phyloP scores from a whole-genome alignment of 2,329 filamentous ascomycete genomes.

The Teratosphaeria epicoccoides region DNA sequence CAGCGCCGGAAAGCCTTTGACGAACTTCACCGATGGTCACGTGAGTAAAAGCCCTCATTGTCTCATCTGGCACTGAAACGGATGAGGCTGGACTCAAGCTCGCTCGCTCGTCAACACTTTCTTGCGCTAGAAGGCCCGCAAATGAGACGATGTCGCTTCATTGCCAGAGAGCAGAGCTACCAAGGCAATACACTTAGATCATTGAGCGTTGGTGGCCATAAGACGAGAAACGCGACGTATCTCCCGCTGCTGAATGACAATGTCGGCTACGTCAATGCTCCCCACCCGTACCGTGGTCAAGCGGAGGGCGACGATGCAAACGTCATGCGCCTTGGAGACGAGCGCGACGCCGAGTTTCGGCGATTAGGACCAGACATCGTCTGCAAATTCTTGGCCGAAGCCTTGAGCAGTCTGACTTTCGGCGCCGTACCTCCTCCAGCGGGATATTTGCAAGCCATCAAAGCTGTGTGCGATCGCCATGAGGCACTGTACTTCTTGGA shows the following conservation, averaged over 20 bases:
- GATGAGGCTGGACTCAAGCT: conserved; percentile 41
- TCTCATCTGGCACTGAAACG: conserved; percentile 28
- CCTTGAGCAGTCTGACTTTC: conserved; percentile 39
- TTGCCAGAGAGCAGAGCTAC: conserved; percentile 38
- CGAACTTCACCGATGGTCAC: conserved; percentile 28
- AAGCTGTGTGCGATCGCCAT: conserved; percentile 44
- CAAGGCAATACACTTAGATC: conserved; percentile 43
- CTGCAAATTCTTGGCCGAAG: conserved; percentile 42
- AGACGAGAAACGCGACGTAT: conserved; percentile 26
- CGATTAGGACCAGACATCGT: conserved; percentile 38
- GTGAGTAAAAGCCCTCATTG: conserved; percentile 7
- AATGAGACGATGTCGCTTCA: conserved; percentile 31
- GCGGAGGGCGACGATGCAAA: conserved; percentile 29
- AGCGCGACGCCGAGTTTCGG: conserved; percentile 40
- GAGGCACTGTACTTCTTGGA: conserved; percentile 48
- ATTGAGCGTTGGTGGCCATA: conserved; percentile 32
- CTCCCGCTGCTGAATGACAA: conserved; percentile 22
- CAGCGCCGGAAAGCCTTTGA: conserved; percentile 42
- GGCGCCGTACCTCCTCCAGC: conserved; percentile 42
- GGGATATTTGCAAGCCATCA: conserved; percentile 47
- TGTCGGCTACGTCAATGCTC: conserved; percentile 20
- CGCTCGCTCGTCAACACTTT: conserved; percentile 40
- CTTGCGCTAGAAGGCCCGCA: conserved; percentile 27
- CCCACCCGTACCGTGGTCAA: conserved; percentile 30
- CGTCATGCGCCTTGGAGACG: conserved; percentile 30